Conservation (phyloP, 257 asterid species). For the Forsythia viridissima region DNA sequence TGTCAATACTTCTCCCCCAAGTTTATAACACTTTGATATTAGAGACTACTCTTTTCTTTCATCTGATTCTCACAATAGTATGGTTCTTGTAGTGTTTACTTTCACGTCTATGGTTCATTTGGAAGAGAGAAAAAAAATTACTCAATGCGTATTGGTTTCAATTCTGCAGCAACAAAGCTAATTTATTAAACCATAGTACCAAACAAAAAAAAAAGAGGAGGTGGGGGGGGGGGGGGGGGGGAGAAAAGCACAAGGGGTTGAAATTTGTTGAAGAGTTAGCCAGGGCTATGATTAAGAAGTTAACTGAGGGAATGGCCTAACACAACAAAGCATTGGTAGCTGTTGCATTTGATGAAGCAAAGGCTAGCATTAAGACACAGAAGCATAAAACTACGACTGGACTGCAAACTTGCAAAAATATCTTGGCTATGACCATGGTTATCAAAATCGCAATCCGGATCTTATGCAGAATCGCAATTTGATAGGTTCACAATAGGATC, state of each 20-base stretch:
- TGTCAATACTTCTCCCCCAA: no score
- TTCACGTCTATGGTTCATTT: no score
- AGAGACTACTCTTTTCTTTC: background rate
- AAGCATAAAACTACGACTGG: no score
- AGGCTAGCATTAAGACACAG: slow-evolving; percentile 46
- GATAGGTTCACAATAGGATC: no score
- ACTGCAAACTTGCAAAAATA: slow-evolving; percentile 77
- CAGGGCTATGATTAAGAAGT: slow-evolving; percentile 62
- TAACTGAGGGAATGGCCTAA: slow-evolving; percentile 72
- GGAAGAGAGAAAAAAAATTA: no score
- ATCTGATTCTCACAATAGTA: background rate
- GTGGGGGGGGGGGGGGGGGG: no score
- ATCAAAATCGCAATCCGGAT: no score
- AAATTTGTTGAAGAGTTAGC: slow-evolving; percentile 73
- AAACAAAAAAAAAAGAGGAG: no score
- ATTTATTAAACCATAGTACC: no score
- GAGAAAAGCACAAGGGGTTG: slow-evolving; percentile 36
- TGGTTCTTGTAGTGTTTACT: no score
- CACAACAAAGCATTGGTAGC: slow-evolving; percentile 58
- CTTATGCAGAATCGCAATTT: no score
- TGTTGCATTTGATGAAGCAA: slow-evolving; percentile 77
- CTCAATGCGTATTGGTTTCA: background rate
- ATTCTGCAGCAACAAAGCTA: background rate
- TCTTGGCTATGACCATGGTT: slow-evolving; percentile 36
- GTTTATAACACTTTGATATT: background rate